phyloP scores from a whole-genome alignment of 1,284 basidiomycete species.

The Bondarzewia mesenterica region DNA sequence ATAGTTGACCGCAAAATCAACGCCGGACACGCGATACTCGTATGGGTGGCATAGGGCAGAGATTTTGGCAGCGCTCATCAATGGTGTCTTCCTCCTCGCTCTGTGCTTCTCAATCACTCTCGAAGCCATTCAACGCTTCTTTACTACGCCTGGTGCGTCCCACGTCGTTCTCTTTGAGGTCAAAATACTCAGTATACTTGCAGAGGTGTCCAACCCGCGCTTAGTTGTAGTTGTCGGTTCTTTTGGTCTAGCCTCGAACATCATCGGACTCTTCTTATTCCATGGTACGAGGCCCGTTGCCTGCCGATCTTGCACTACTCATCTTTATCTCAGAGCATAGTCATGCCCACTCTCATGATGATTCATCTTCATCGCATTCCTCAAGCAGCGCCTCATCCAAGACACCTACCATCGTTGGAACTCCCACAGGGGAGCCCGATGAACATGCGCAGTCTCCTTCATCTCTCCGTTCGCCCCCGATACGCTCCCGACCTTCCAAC shows the following conservation, averaged over 20 bases:
- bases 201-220: constrained; percentile 85
- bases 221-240: constrained; percentile 89
- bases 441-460: constrained; percentile 1
- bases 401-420: constrained; percentile 19
- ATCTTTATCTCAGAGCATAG: constrained; percentile 49
- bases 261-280: constrained; percentile 92
- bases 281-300: constrained; percentile 51
- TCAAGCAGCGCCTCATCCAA: constrained; percentile 18
- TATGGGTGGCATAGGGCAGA: constrained; percentile 99
- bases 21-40: constrained; percentile 63
- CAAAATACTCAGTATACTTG: background rate
- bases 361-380: constrained; percentile 15
- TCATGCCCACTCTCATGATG: constrained; percentile 50
- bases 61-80: constrained; percentile 90
- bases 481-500: constrained; percentile 6
- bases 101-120: constrained; percentile 94
- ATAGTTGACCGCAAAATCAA: constrained; percentile 49
- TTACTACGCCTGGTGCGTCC: constrained; percentile 68
- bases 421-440: constrained; percentile 8
- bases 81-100: constrained; percentile 94
- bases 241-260: constrained; percentile 85
- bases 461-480: constrained; percentile 6
- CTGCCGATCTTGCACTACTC: constrained; percentile 1
- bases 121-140: constrained; percentile 89
- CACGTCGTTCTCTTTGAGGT: background rate